phyloP scores from a whole-genome alignment of 176 grass and related monocot genomes.

The Eleusine coracana region DNA sequence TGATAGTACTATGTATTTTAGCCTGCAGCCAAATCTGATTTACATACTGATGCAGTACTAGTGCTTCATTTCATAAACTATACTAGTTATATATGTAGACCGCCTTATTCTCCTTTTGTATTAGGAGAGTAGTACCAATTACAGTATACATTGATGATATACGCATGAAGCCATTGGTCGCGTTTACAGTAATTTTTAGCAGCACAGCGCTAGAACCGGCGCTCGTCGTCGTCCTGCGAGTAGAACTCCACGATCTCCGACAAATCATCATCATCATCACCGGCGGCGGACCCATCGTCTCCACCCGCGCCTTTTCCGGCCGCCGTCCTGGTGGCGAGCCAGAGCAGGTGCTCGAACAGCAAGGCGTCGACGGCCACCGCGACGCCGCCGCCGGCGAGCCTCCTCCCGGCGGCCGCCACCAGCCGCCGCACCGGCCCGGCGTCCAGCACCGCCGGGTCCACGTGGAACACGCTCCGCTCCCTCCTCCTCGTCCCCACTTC shows the following conservation, averaged over 20 bases:
- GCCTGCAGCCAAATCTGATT: no score
- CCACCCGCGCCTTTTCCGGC: neutral
- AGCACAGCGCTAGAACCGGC: neutral
- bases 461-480: conserved; percentile 62
- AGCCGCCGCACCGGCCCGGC: conserved; percentile 56
- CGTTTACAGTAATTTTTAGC: no score
- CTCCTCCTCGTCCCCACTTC: conserved; percentile 57
- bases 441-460: conserved; percentile 63
- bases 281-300: neutral
- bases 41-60: no score
- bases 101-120: no score
- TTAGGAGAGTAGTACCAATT: no score
- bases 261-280: conserved; percentile 43
- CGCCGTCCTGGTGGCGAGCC: conserved; percentile 39
- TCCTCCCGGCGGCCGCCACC: conserved; percentile 46
- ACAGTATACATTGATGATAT: no score
- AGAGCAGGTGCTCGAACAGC: conserved; percentile 81
- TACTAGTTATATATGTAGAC: no score
- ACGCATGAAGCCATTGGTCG: no score
- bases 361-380: conserved; percentile 55
- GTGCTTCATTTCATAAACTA: no score
- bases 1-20: no score
- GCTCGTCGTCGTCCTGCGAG: conserved; percentile 43
- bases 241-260: conserved; percentile 87
- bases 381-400: conserved; percentile 34